Conservation (phyloP, 2,329 filamentous ascomycete species). For the Alternaria gansuensis region DNA sequence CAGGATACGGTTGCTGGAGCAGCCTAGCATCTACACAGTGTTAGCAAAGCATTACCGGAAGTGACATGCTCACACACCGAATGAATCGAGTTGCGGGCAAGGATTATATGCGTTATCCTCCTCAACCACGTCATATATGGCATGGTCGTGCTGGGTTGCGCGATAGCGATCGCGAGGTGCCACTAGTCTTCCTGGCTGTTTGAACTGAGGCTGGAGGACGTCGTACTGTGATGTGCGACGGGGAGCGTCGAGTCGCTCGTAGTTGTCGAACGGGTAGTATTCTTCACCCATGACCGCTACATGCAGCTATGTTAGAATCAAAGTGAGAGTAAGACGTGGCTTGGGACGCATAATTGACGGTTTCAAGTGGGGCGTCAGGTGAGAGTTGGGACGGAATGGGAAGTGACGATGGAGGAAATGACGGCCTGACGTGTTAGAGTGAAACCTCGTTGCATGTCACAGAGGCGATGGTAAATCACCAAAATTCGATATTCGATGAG, state of each 20-base stretch:
- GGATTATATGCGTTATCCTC: conserved; percentile 35
- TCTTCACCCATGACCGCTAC: conserved; percentile 33
- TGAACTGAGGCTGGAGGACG: conserved; percentile 28
- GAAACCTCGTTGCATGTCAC: neutral
- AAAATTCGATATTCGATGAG: neutral
- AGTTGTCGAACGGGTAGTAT: conserved; percentile 21
- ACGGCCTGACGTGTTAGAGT: conserved; percentile 20
- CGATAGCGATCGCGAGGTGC: conserved; percentile 41
- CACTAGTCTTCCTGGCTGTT: conserved; percentile 15
- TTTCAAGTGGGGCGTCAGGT: conserved; percentile 3
- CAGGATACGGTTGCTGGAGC: conserved; percentile 43
- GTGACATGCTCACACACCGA: conserved; percentile 53
- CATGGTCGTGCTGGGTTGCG: conserved; percentile 24
- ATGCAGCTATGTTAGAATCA: neutral
- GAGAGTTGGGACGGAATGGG: conserved; percentile 21
- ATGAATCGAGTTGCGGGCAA: conserved; percentile 55
- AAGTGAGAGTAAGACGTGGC: neutral
- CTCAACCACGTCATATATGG: conserved; percentile 35
- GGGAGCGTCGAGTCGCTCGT: conserved; percentile 12
- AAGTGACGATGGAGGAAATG: conserved; percentile 38
- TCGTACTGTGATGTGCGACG: conserved; percentile 23
- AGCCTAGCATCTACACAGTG: conserved; percentile 47
- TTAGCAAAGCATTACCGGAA: conserved; percentile 2
- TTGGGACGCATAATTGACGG: conserved; percentile 1
- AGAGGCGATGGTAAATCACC: neutral